phyloP scores from a whole-genome alignment of 495 filamentous ascomycete genomes.

The Hypoxylon subgilvum region DNA sequence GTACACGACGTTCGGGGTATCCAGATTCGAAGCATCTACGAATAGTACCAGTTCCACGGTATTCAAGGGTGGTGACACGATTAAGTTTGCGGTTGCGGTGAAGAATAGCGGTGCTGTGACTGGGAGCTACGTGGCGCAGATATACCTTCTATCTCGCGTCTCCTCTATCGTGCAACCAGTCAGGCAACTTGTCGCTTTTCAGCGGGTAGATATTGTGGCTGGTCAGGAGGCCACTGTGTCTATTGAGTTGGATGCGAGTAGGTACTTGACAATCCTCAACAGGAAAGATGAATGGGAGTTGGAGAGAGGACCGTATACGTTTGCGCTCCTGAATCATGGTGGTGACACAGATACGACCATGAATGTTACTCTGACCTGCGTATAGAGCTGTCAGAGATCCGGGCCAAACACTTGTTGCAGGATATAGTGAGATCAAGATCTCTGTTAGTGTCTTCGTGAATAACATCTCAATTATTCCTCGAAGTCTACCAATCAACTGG shows the following conservation, averaged over 20 bases:
- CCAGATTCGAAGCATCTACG: conserved; percentile 28
- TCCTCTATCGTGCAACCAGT: conserved; percentile 49
- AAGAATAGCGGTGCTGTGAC: conserved; percentile 42
- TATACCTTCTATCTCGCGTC: conserved; percentile 47
- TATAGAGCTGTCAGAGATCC: conserved; percentile 2
- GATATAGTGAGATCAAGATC: too few relatives aligned
- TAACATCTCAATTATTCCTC: too few relatives aligned
- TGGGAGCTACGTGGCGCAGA: conserved; percentile 49
- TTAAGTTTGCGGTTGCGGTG: conserved; percentile 44
- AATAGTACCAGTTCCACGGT: conserved; percentile 4
- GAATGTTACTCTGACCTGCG: conserved; percentile 48
- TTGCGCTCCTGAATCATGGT: conserved; percentile 49
- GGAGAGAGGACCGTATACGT: conserved; percentile 50
- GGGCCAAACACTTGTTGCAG: too few relatives aligned
- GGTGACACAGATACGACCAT: conserved; percentile 36
- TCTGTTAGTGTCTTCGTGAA: too few relatives aligned
- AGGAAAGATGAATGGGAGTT: conserved; percentile 48
- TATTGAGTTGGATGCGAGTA: conserved; percentile 43
- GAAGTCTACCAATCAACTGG: too few relatives aligned
- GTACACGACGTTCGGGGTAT: conserved; percentile 46
- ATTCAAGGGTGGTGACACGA: conserved; percentile 38
- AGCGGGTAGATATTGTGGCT: conserved; percentile 42
- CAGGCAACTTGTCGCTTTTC: conserved; percentile 50
- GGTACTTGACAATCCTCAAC: conserved; percentile 50
- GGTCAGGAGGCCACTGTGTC: conserved; percentile 35